Evolutionary conservation across 495 filamentous ascomycete species (phyloP).

Genomic region (Rhizodiscina lignyota): DNA sequence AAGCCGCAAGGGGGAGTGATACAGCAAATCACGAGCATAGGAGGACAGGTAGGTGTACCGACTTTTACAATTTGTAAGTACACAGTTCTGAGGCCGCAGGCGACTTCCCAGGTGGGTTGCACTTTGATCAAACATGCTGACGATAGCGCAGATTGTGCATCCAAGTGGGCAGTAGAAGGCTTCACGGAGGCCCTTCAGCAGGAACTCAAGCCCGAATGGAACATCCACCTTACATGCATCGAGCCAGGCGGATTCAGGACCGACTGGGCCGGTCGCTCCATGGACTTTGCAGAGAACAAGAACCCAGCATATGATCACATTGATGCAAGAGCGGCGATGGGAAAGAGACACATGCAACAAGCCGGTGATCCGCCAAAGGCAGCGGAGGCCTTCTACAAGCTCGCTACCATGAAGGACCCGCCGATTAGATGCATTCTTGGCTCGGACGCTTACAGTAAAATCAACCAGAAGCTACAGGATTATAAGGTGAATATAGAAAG

Average conservation of each 20-base stretch:
- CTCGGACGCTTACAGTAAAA: conserved; percentile 24
- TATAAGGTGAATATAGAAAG: conserved; percentile 25
- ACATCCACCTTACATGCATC: conserved; percentile 19
- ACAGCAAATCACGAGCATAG: conserved; percentile 28
- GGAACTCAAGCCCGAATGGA: conserved; percentile 24
- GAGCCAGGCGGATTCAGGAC: conserved; percentile 24
- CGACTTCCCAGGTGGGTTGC: not conserved
- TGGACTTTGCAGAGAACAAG: conserved; percentile 22
- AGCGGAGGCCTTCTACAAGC: conserved; percentile 28
- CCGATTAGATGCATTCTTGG: conserved; percentile 28
- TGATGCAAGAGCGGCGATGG: conserved; percentile 22
- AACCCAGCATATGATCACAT: conserved; percentile 29
- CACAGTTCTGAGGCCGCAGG: not conserved
- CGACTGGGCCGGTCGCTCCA: conserved; percentile 18
- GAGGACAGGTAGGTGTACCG: conserved; percentile 19
- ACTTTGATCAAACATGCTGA: too few relatives aligned
- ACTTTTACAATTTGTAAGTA: not conserved
- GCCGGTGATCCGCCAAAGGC: conserved; percentile 28
- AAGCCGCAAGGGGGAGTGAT: conserved; percentile 26
- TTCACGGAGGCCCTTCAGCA: conserved; percentile 19
- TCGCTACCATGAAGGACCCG: conserved; percentile 29
- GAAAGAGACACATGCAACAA: conserved; percentile 21
- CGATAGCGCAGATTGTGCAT: conserved; percentile 18
- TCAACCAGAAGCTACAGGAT: conserved; percentile 25
- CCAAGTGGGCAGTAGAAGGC: conserved; percentile 25